Conservation (phyloP, 2,329 filamentous ascomycete species). For the Geosmithia morbida region DNA sequence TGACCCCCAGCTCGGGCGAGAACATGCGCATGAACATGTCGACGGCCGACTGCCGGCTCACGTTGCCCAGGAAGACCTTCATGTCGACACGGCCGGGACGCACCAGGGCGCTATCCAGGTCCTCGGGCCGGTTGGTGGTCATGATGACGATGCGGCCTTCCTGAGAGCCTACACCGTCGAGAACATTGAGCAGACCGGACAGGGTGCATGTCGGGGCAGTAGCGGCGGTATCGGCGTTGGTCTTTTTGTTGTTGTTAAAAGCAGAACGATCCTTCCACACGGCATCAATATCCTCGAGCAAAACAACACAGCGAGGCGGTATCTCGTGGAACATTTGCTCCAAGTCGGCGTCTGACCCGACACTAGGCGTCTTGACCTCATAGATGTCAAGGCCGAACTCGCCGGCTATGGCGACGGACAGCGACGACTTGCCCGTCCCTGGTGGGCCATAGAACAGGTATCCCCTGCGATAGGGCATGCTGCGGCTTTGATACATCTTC, state of each 20-base stretch:
- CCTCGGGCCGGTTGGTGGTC: slow-evolving; percentile 55
- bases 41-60: slow-evolving; percentile 24
- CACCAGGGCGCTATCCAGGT: slow-evolving; percentile 48
- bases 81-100: slow-evolving; percentile 54
- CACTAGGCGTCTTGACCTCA: slow-evolving; percentile 30
- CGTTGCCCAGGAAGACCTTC: slow-evolving; percentile 40
- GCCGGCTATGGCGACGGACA: slow-evolving; percentile 36
- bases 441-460: slow-evolving; percentile 53
- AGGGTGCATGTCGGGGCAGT: slow-evolving; percentile 28
- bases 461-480: slow-evolving; percentile 25
- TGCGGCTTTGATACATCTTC: slow-evolving; percentile 49
- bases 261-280: slow-evolving; percentile 15
- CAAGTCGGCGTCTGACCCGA: slow-evolving; percentile 33
- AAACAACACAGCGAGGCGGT: slow-evolving; percentile 35
- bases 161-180: slow-evolving; percentile 55
- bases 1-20: slow-evolving; percentile 13
- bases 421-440: slow-evolving; percentile 44
- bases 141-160: slow-evolving; percentile 61
- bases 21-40: slow-evolving; percentile 34
- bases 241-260: slow-evolving; percentile 6
- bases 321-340: slow-evolving; percentile 36
- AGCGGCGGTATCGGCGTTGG: slow-evolving; percentile 6
- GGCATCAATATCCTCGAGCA: slow-evolving; percentile 40
- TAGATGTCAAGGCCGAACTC: slow-evolving; percentile 36
- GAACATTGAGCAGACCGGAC: slow-evolving; percentile 53